These are phyloP conservation scores for Hyaloscypha hepaticicola DNA, from an alignment of 495 filamentous ascomycete species.

Conservation along the genomic window DNA sequence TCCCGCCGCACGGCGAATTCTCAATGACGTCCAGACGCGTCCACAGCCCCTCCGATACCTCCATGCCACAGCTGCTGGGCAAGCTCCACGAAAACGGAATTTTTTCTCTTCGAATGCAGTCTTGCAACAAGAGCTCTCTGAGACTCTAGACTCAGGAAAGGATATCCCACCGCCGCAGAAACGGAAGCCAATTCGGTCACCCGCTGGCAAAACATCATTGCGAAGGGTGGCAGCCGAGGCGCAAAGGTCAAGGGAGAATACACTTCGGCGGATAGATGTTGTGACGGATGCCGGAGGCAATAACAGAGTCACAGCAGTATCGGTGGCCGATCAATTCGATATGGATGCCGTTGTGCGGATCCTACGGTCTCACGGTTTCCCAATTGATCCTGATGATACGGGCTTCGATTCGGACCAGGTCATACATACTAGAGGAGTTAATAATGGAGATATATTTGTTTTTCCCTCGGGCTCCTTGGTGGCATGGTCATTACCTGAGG, in stretches of 20 bases:
- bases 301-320: constrained; percentile 74
- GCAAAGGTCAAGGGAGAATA: constrained; percentile 51
- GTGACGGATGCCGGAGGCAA: constrained; percentile 32
- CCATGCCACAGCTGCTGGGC: constrained; percentile 40
- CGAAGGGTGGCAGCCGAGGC: constrained; percentile 60
- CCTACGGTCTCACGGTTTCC: constrained; percentile 67
- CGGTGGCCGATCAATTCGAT: constrained; percentile 83
- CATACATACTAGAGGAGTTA: constrained; percentile 53
- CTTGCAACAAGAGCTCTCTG: constrained; percentile 37
- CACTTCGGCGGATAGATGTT: constrained; percentile 5
- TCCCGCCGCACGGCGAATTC: constrained; percentile 7
- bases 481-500: constrained; percentile 77
- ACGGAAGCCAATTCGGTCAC: constrained; percentile 43
- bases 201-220: constrained; percentile 54
- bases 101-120: constrained; percentile 53
- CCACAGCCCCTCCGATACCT: constrained; percentile 32
- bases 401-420: constrained; percentile 62
- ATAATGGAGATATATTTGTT: constrained; percentile 84
- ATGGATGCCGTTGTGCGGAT: constrained; percentile 70
- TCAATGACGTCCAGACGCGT: constrained; percentile 10
- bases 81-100: constrained; percentile 41
- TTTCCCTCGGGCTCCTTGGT: constrained; percentile 97
- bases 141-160: constrained; percentile 26
- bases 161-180: constrained; percentile 42
- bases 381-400: constrained; percentile 56